Evolutionary conservation across 768 basidiomycete genomes (phyloP), one percentile per base, ranked within the genome.

Genomic region (Tubosaeta sp.): DNA sequence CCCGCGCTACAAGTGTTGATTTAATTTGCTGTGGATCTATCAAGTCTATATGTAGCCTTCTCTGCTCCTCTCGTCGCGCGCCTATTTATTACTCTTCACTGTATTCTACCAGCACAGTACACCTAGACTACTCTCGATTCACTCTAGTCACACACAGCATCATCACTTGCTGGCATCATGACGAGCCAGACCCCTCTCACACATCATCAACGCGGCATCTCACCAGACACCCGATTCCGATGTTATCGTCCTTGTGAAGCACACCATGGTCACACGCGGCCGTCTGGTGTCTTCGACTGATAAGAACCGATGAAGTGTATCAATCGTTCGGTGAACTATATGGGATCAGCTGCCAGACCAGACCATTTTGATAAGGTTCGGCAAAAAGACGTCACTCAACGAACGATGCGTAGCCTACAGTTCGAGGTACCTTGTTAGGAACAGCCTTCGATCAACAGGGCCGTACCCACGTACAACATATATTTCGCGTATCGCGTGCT

Each of bases 331-430:
- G 17, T 44, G 52, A 42, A 67, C 43, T 5, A 65, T 46, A 29
- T 51, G 12, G 63, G 56, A 22, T 59, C 61, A 13, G 52, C 51
- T 9, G 13, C 13, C 7, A 67, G 53, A 22, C 68, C 65, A 27
- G 65, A 51, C 55, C 66, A 59, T 43, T 51, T n/a, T 54, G 56
- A 64, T 65, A 48, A 71, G 54, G 35, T 60, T 52, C 8, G 71
- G 69, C 32, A 74, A 52, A 58, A 64, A 71, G 47, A 69, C 61
- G 50, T 73, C 72, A 43, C 66, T 65, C 57, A 71, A 71, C 32
- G 68, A 65, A 17, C 65, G 65, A 58, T 71, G 67, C 8, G 61
- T 70, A 22, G 66, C 58, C 65, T 65, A 51, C 26, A 32, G 38
- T 32, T 13, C 45, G 50, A 37, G 43, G 35, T 13, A 43, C 11